Base-by-base conservation (phyloP, 495 filamentous ascomycete genomes). In the Cudoniella acicularis region DNA sequence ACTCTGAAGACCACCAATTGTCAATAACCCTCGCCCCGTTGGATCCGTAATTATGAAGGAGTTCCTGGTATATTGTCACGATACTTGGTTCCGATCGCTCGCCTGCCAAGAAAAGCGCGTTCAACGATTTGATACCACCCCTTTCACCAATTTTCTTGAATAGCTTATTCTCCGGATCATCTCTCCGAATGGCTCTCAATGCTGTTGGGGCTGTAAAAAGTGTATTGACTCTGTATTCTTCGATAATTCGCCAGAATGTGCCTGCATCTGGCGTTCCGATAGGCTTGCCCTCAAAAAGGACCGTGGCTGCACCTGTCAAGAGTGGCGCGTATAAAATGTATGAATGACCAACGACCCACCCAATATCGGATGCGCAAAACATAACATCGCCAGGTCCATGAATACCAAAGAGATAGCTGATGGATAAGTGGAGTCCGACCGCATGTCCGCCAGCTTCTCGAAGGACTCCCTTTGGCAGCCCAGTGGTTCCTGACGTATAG, bases 1-100 rank as follows among this genome's bases (percentile, higher is more conserved):
- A 90, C 71, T 96, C 92, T 1, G 90, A 93, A 2, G 89, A 93
- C 92, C 92, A 97, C 92, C 92, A 97, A 67, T 96, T 96, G 69
- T 97, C 92, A 51, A 96, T 78, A 16, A 96, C 89, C 24, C 81
- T 74, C 0, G 90, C 84, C 25, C 80, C 79, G 0, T 72, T 73
- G 0, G 84, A 82, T 40, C 81, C 86, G 62, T 90, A 84, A 52
- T 79, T 75, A 10, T 73, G 64, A 1, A 96, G 74, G 1, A 95
- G 78, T 4, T 83, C 75, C 64, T 92, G 87, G 58, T 92, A 96
- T 68, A 87, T 83, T 10, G 78, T 80, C 2, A 97, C 80, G 65
- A 97, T 91, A 52, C 85, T 87, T 4, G 92, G 92, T 65, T 97
- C 92, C 56, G 89, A 94, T 16, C 92, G 77, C 66, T 97, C 92